A percentile compares a stretch with the other conserved stretches of the same genome.
These are phyloP conservation scores for Achaetomium macrosporum DNA, from an alignment of 2,329 filamentous ascomycete genomes.

Conservation along the genomic window DNA sequence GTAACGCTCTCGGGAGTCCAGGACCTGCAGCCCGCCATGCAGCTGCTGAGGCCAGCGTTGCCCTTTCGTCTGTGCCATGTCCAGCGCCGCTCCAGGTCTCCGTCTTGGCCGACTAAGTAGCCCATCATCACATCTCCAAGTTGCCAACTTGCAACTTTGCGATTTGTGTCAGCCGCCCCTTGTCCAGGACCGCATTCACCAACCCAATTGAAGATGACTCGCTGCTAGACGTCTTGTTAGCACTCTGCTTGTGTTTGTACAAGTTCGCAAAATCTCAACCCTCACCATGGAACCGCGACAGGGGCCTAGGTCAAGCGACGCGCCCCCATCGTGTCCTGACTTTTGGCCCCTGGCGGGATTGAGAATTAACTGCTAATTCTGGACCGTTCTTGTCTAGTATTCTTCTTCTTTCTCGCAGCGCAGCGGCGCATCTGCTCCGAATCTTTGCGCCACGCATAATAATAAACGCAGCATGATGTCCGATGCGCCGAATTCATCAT, in stretches of 20 bases:
- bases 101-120: neutral
- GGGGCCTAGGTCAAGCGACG: slow-evolving; percentile 8
- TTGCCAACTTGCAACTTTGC: slow-evolving; percentile 15
- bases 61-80: slow-evolving; percentile 16
- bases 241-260: slow-evolving; percentile 15
- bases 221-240: slow-evolving; percentile 13
- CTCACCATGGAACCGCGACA: slow-evolving; percentile 5
- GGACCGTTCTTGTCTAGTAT: slow-evolving; percentile 11
- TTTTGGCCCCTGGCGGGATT: slow-evolving; percentile 1
- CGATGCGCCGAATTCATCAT: slow-evolving; percentile 39
- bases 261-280: slow-evolving; percentile 17
- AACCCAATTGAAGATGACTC: slow-evolving; percentile 15
- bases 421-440: slow-evolving; percentile 10
- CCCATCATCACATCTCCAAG: neutral
- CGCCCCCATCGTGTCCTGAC: slow-evolving; percentile 11
- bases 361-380: slow-evolving; percentile 3
- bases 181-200: slow-evolving; percentile 6
- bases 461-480: slow-evolving; percentile 36
- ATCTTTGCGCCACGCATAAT: slow-evolving; percentile 13
- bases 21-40: neutral
- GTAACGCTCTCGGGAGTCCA: neutral
- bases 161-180: neutral
- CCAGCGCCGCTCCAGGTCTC: slow-evolving; percentile 14
- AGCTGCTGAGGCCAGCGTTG: slow-evolving; percentile 25
- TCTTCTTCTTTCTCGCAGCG: slow-evolving; percentile 13